Base-by-base conservation (phyloP, 257 asterid genomes). In the Solanum lycopersicoides region DNA sequence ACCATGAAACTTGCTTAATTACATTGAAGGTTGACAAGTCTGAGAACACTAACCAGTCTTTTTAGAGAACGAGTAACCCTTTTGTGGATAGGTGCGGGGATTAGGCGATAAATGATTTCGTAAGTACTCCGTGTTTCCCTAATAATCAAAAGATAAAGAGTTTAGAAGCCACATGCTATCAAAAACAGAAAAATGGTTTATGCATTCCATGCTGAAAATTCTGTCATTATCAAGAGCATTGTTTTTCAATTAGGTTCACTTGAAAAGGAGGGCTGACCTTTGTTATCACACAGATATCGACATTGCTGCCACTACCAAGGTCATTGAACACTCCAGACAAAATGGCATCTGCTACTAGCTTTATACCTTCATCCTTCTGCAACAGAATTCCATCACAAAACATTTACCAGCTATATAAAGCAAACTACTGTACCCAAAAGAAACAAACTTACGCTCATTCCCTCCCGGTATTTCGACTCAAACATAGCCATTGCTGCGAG, bases 261-360 rank as follows among this genome's bases (percentile, higher is more conserved):
- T 82, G 50, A 42, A 39, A 42, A 34, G 50, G 35, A 45, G n/a
- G 83, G 73, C 92, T 59, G 69, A 96, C 98, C 98, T 95, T 94
- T 72, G 98, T 94, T 87, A 95, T 90, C 8, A 97, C 97, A 85
- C 99, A 97, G 88, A 95, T 90, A 86, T 95, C 99, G 0, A 97
- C 99, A 16, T 97, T 97, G 92, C 99, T 97, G 88, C 98, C 99
- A 94, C 99, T 97, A 90, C 99, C 98, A 91, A 97, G 91, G 90
- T 95, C 99, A 53, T 97, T 97, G 89, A 97, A 97, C 87, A 95
- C 92, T 39, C 99, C 99, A 79, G 99, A 94, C 94, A 93, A 90
- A 65, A 97, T 95, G 86, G 99, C 99, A 88, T 96, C 98, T 83
- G 96, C 94, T 74, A 97, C 99, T 63, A 97, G 59, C 59, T 92